A percentile compares a stretch with the other conserved stretches of the same genome.
These are phyloP conservation scores for Ammopiptanthus mongolicus DNA, from an alignment of 306 rosid species.

Conservation along the genomic window DNA sequence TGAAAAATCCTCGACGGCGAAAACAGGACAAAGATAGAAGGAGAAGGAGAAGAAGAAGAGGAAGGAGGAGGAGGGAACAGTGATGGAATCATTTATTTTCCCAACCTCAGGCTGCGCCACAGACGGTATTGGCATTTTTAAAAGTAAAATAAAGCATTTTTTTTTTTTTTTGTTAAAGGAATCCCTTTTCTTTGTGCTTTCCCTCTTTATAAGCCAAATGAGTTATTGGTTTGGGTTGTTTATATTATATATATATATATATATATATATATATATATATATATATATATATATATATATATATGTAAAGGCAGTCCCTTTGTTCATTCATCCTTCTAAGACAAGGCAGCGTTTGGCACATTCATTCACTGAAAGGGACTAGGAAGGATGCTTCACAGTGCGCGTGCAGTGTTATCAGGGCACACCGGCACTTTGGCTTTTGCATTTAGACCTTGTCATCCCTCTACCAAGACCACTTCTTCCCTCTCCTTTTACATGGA, in stretches of 20 bases:
- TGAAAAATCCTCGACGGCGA: too few relatives aligned
- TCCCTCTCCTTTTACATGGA: constrained; percentile 22
- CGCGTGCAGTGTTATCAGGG: constrained; percentile 16
- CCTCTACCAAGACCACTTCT: background rate
- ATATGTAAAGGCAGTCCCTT: too few relatives aligned
- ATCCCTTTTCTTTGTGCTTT: constrained; percentile 2
- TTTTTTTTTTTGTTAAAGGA: too few relatives aligned
- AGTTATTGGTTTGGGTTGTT: too few relatives aligned
- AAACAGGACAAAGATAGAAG: background rate
- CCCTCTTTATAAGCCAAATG: background rate
- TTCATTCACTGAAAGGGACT: background rate
- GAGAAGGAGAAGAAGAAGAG: too few relatives aligned
- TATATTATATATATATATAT: too few relatives aligned
- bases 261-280: too few relatives aligned
- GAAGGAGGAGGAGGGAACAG: too few relatives aligned
- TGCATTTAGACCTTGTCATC: constrained; percentile 15
- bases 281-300: too few relatives aligned
- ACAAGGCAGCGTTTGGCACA: background rate
- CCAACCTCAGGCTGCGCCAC: background rate
- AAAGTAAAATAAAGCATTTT: too few relatives aligned
- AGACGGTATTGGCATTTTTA: background rate
- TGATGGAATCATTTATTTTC: background rate
- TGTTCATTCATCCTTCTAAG: background rate
- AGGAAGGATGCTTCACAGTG: constrained; percentile 21
- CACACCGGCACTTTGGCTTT: constrained; percentile 14